These are phyloP conservation scores for Lachancea sp. DNA, from an alignment of 805 yeast species.

Conservation along the genomic window DNA sequence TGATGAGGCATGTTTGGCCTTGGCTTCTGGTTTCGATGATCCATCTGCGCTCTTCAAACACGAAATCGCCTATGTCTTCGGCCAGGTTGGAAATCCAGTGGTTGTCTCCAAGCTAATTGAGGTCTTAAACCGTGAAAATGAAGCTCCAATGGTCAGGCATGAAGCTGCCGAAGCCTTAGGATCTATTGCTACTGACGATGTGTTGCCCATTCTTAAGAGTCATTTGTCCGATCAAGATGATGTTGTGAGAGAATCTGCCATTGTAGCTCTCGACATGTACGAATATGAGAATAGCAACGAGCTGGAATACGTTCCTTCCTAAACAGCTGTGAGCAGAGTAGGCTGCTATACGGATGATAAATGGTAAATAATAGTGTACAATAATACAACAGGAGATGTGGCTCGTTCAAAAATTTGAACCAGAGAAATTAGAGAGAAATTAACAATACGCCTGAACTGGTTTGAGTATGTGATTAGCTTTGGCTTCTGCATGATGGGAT, in stretches of 20 bases:
- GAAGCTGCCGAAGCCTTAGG: slow-evolving; percentile 99
- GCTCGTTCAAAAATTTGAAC: no score
- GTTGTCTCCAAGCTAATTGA: slow-evolving; percentile 83
- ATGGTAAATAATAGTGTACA: no score
- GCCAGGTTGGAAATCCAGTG: slow-evolving; percentile 91
- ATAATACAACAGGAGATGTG: no score
- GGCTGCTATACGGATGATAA: no score
- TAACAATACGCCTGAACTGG: no score
- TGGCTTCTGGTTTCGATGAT: slow-evolving; percentile 85
- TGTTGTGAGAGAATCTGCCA: slow-evolving; percentile 94
- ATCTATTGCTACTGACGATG: slow-evolving; percentile 92
- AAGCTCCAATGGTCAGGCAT: slow-evolving; percentile 98
- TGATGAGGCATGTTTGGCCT: slow-evolving; percentile 86
- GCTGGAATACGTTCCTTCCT: slow-evolving; percentile 56
- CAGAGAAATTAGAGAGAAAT: no score
- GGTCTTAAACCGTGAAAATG: slow-evolving; percentile 66
- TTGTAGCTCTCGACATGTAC: slow-evolving; percentile 97
- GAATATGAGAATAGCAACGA: slow-evolving; percentile 86
- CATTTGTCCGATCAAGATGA: slow-evolving; percentile 75
- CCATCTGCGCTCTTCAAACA: slow-evolving; percentile 92
- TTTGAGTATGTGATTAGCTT: no score
- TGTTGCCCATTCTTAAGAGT: slow-evolving; percentile 75
- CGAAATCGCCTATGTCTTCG: slow-evolving; percentile 97
- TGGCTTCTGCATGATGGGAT: no score
- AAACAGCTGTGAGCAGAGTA: no score